Conservation (phyloP, 129 eudicot species). For the Artemisia tridentata region DNA sequence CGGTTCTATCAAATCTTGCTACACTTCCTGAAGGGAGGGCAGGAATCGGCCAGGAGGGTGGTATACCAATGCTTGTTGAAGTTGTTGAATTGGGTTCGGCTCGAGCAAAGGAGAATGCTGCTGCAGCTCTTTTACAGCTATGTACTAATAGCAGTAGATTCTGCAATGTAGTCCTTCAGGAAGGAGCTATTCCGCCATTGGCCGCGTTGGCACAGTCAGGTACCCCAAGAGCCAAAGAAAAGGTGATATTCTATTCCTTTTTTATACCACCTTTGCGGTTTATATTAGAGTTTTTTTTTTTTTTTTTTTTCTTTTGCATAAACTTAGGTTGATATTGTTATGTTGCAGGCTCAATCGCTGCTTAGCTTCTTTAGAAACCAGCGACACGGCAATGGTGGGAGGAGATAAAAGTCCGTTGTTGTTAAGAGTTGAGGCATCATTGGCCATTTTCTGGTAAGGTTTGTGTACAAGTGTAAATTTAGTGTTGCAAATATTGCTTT, state of each 20-base stretch:
- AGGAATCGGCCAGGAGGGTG: slow-evolving; percentile 74
- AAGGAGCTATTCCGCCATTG: slow-evolving; percentile 88
- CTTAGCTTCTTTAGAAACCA: slow-evolving; percentile 70
- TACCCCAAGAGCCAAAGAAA: slow-evolving; percentile 87
- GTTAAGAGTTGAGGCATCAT: not conserved
- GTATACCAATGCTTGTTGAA: slow-evolving; percentile 84
- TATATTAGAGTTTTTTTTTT: not conserved
- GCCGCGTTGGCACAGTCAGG: slow-evolving; percentile 82
- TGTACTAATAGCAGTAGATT: slow-evolving; percentile 75
- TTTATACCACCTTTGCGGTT: not conserved
- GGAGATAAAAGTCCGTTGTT: slow-evolving; percentile 40
- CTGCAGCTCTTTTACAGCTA: slow-evolving; percentile 83
- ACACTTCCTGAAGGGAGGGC: slow-evolving; percentile 72
- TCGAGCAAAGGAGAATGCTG: slow-evolving; percentile 95
- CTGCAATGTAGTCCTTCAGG: slow-evolving; percentile 73
- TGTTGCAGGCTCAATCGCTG: slow-evolving; percentile 74
- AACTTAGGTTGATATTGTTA: slow-evolving; percentile 4
- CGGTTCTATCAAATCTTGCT: slow-evolving; percentile 85
- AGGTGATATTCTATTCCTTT: slow-evolving; percentile 36
- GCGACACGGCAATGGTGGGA: slow-evolving; percentile 64
- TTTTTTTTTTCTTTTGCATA: too few relatives aligned
- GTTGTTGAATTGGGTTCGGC: slow-evolving; percentile 90
- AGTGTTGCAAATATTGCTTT: slow-evolving; percentile 38
- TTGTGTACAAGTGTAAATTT: slow-evolving; percentile 43
- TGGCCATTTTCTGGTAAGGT: slow-evolving; percentile 29